phyloP scores from a whole-genome alignment of 1,139 yeast genomes.

The Geotrichum reessii region DNA sequence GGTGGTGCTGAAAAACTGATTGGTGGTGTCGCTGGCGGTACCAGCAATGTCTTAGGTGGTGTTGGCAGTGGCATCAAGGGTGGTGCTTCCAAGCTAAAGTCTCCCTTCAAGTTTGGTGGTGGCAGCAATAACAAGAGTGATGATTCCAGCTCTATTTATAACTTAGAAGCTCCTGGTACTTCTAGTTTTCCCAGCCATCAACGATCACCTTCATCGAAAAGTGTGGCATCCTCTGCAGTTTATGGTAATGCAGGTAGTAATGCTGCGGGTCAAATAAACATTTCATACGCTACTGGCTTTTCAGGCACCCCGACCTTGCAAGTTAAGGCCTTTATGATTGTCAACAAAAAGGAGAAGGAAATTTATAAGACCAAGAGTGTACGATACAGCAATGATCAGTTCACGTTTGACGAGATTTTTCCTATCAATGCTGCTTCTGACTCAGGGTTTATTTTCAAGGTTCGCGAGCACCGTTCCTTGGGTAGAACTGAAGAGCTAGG shows the following conservation, averaged over 20 bases:
- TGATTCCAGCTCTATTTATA: neutral
- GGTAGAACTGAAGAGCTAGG: slow-evolving; percentile 68
- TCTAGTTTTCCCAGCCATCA: slow-evolving; percentile 6
- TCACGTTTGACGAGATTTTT: slow-evolving; percentile 59
- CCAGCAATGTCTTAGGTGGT: slow-evolving; percentile 25
- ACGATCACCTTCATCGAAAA: slow-evolving; percentile 18
- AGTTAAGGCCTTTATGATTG: slow-evolving; percentile 29
- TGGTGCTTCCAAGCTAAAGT: slow-evolving; percentile 1
- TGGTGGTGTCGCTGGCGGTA: slow-evolving; percentile 17
- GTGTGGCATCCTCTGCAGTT: slow-evolving; percentile 22
- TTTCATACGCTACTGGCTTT: slow-evolving; percentile 31
- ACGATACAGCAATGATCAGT: slow-evolving; percentile 43
- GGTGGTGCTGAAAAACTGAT: slow-evolving; percentile 6
- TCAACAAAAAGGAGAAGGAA: slow-evolving; percentile 42
- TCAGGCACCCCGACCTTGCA: slow-evolving; percentile 30
- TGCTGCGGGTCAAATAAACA: slow-evolving; percentile 27
- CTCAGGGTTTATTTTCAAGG: slow-evolving; percentile 52
- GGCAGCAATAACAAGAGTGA: neutral
- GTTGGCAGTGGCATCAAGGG: slow-evolving; percentile 2
- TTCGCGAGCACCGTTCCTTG: slow-evolving; percentile 64
- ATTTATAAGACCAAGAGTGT: slow-evolving; percentile 59
- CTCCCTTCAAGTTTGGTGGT: neutral
- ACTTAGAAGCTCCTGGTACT: neutral
- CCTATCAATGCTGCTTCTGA: slow-evolving; percentile 57
- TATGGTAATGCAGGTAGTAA: slow-evolving; percentile 1